These are phyloP conservation scores for Camelina neglecta DNA, from an alignment of 345 rosid species.

Conservation along the genomic window DNA sequence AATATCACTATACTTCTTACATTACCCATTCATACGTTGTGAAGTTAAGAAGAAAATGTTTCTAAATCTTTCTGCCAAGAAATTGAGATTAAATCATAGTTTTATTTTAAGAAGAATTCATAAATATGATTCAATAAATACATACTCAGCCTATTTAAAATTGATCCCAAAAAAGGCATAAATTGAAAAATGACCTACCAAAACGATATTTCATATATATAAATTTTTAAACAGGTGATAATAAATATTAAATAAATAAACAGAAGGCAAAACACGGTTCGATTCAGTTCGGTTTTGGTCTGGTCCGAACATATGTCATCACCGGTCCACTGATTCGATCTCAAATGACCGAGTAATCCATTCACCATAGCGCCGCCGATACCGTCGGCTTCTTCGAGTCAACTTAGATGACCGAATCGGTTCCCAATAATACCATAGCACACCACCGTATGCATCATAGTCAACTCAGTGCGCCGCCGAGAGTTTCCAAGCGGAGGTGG, in stretches of 20 bases:
- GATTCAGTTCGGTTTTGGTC: constrained; percentile 38
- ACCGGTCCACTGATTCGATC: constrained; percentile 42
- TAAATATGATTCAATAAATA: constrained; percentile 19
- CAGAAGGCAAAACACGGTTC: constrained; percentile 41
- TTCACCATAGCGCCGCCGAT: not conserved
- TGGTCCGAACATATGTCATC: constrained; percentile 47
- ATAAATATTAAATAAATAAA: constrained; percentile 4
- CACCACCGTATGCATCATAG: not conserved
- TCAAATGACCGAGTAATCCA: constrained; percentile 10
- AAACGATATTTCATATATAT: constrained; percentile 32
- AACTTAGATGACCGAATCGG: constrained; percentile 39
- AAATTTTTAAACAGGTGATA: constrained; percentile 23
- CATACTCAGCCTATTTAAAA: constrained; percentile 30
- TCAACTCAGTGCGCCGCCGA: constrained; percentile 44
- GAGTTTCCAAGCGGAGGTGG: constrained; percentile 86
- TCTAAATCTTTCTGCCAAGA: not conserved
- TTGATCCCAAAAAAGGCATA: constrained; percentile 18
- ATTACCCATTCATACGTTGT: not conserved
- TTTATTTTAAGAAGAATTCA: constrained; percentile 13
- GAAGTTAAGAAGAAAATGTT: not conserved
- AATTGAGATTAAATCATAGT: not conserved
- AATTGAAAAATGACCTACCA: constrained; percentile 26
- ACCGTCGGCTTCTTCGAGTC: constrained; percentile 7
- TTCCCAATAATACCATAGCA: not conserved
- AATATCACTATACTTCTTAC: not conserved